Conservation (phyloP, 139 green algal species). For the Closterium sp. region DNA sequence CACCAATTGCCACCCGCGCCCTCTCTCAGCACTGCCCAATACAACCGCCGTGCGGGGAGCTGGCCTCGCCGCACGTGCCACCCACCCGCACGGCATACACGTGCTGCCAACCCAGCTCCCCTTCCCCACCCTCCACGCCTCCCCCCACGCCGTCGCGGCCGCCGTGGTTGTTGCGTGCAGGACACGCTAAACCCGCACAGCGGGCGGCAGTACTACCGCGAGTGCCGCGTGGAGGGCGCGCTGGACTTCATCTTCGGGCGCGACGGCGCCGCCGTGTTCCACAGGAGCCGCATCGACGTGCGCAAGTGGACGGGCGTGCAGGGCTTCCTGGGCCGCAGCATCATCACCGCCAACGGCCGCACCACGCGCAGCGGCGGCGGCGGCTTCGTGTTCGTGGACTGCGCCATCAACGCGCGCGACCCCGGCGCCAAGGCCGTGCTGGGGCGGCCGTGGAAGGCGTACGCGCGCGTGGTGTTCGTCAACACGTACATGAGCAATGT, state of each 20-base stretch:
- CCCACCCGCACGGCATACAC: background rate
- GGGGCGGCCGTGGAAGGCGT: background rate
- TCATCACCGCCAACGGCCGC: background rate
- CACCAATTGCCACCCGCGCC: background rate
- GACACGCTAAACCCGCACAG: slow-evolving; percentile 11
- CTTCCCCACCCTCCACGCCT: background rate
- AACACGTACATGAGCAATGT: background rate
- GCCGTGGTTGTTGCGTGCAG: background rate
- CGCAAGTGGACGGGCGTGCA: background rate
- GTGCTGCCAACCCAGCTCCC: background rate
- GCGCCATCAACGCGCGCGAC: background rate
- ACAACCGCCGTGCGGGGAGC: too few species aligned
- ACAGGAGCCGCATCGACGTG: background rate
- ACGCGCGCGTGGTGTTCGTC: background rate
- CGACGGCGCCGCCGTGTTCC: background rate
- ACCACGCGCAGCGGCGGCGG: background rate
- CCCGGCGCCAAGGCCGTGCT: background rate
- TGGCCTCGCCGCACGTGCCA: background rate
- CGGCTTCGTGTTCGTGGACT: background rate
- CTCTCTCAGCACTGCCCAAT: background rate
- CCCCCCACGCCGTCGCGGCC: too few species aligned
- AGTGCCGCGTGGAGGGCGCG: slow-evolving; percentile 16
- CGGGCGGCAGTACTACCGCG: slow-evolving; percentile 19
- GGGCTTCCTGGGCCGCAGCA: background rate
- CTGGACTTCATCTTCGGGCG: slow-evolving; percentile 37